Evolutionary conservation across 805 yeast genomes (phyloP), one percentile per base, ranked within the genome.

Genomic region (Scheffersomyces ergatensis): DNA sequence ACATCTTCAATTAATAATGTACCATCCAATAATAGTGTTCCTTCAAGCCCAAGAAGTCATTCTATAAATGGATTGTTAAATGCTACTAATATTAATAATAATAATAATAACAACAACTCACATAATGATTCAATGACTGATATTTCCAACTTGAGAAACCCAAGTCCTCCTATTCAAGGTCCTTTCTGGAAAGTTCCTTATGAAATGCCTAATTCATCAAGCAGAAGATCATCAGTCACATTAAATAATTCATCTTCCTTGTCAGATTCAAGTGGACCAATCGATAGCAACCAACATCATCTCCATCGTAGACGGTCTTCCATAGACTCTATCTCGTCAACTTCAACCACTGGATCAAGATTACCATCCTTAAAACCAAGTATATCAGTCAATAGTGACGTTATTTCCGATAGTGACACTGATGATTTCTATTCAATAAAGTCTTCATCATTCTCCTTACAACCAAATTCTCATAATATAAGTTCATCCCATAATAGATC

Each of bases 181-280:
- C 76, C 75, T 8, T 77, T 79, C 56, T 79, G 84, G 84, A 79
- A 77, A 50, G 83, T 77, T 3, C 83, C 83, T 5, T 76, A 76
- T 51, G 80, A 77, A 45, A 72, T 77, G 73, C 81, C 82, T 0
- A 40, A 48, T 16, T 39, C 33, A n/a, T 13, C 34, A 24, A 33
- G 32, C n/a, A 30, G 49, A 33, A 20, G 21, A 20, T 33, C 43
- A 9, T 41, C 45, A 7, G 35, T 38, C 3, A 33, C 40, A 9
- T n/a, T 21, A 5, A 26, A 26, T 16, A 13, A 29, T 25, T 25
- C 29, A 25, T 25, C 29, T 11, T 25, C 29, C 8, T 11, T 11
- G 8, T 25, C 29, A 25, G 27, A 25, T 26, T 6, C 9, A 9
- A 11, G 27, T 19, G 33, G 17, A n/a, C 30, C 23, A 23, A 33